Conservation (phyloP, 495 filamentous ascomycete species). For the Xylaria castorea region DNA sequence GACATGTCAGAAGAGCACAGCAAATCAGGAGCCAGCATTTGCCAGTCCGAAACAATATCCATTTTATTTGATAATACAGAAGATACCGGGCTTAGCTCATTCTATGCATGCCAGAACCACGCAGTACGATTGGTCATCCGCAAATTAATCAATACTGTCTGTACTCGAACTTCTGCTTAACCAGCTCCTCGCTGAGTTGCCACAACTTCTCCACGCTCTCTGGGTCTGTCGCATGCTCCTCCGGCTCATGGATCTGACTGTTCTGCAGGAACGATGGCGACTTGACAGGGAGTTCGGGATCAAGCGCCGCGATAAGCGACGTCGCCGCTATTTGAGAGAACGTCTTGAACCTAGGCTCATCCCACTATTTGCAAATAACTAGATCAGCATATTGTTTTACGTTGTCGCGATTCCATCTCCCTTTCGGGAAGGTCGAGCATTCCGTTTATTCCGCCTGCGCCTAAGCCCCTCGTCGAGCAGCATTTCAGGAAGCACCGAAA, state of each 20-base stretch:
- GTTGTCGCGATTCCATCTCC: background rate
- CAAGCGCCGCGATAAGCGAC: conserved; percentile 50
- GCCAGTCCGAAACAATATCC: background rate
- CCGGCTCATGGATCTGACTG: conserved; percentile 32
- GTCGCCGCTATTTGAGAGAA: conserved; percentile 52
- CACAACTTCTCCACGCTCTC: conserved; percentile 53
- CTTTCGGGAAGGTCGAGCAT: conserved; percentile 13
- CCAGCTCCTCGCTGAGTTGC: conserved; percentile 57
- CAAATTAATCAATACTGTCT: conserved; percentile 29
- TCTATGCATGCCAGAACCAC: background rate
- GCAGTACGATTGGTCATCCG: background rate
- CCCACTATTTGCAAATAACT: conserved; percentile 7
- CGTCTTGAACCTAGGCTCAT: conserved; percentile 39
- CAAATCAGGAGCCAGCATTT: background rate
- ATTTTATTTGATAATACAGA: background rate
- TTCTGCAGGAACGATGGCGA: conserved; percentile 48
- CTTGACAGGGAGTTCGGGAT: conserved; percentile 40
- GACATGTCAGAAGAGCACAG: background rate
- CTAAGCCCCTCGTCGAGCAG: conserved; percentile 28
- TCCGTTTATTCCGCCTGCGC: conserved; percentile 28
- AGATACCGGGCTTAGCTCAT: background rate
- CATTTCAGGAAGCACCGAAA: background rate
- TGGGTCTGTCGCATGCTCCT: conserved; percentile 39
- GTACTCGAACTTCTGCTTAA: conserved; percentile 51
- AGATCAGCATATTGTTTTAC: background rate